These are phyloP conservation scores for Saitozyma podzolica DNA, from an alignment of 768 basidiomycete species.

Conservation along the genomic window DNA sequence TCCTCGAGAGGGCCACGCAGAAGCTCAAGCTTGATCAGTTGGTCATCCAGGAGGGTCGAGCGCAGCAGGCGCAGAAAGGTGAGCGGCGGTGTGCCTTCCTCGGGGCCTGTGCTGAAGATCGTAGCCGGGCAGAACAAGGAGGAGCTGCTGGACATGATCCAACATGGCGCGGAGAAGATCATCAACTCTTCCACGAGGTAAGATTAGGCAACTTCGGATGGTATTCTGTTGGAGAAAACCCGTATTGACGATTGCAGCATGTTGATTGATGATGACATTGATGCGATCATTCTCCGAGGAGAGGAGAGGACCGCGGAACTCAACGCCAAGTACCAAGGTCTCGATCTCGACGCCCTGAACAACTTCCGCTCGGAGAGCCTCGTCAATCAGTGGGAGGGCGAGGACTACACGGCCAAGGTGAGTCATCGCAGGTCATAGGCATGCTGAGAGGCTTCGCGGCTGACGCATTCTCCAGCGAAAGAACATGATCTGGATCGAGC, in stretches of 20 bases:
- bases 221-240: background rate
- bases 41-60: conserved; percentile 92
- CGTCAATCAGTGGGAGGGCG: conserved; percentile 87
- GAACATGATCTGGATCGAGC: conserved; percentile 61
- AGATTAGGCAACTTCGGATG: conserved; percentile 21
- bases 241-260: conserved; percentile 56
- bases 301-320: conserved; percentile 86
- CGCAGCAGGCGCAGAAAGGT: conserved; percentile 71
- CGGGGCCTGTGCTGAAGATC: conserved; percentile 3
- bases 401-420: conserved; percentile 76
- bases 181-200: conserved; percentile 77
- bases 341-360: conserved; percentile 91
- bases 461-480: conserved; percentile 20
- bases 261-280: conserved; percentile 84
- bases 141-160: conserved; percentile 95
- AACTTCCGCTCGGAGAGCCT: conserved; percentile 95
- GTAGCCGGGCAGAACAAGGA: conserved; percentile 80
- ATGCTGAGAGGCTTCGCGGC: conserved; percentile 1
- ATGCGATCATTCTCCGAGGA: conserved; percentile 85
- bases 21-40: conserved; percentile 92
- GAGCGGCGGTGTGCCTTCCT: conserved; percentile 30
- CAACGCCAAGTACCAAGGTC: conserved; percentile 85
- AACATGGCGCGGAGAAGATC: conserved; percentile 95
- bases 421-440: conserved; percentile 27
- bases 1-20: conserved; percentile 91